These are phyloP conservation scores for Neocallimastix lanati DNA, from an alignment of 192 early-diverging fungal species.

Conservation along the genomic window DNA sequence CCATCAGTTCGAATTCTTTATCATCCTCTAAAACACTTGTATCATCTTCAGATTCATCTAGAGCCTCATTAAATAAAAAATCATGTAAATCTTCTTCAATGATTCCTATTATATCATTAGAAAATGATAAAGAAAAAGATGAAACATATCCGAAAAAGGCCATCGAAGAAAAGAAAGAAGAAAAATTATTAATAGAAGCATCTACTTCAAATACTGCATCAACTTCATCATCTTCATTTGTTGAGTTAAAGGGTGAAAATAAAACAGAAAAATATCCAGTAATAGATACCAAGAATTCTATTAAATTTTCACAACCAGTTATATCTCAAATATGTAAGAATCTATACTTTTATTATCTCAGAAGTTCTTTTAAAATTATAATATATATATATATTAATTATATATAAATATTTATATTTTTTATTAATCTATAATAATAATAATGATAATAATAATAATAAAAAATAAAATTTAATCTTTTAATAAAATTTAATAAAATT, in stretches of 20 bases:
- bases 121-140: neutral
- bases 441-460: too few species aligned
- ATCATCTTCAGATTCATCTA: neutral
- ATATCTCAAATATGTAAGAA: neutral
- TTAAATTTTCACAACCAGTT: neutral
- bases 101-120: neutral
- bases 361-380: neutral
- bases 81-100: neutral
- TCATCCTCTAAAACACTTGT: neutral
- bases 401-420: too few species aligned
- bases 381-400: too few species aligned
- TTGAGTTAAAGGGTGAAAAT: neutral
- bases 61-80: neutral
- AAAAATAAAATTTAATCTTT: too few species aligned
- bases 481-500: too few species aligned
- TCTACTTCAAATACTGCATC: neutral
- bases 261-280: neutral
- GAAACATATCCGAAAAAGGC: neutral
- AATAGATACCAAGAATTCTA: neutral
- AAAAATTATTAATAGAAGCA: neutral
- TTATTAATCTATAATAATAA: too few species aligned
- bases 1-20: neutral
- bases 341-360: too few species aligned
- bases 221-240: neutral
- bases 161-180: neutral